phyloP scores from a whole-genome alignment of 495 filamentous ascomycete genomes.

The Arthonia radiata region DNA sequence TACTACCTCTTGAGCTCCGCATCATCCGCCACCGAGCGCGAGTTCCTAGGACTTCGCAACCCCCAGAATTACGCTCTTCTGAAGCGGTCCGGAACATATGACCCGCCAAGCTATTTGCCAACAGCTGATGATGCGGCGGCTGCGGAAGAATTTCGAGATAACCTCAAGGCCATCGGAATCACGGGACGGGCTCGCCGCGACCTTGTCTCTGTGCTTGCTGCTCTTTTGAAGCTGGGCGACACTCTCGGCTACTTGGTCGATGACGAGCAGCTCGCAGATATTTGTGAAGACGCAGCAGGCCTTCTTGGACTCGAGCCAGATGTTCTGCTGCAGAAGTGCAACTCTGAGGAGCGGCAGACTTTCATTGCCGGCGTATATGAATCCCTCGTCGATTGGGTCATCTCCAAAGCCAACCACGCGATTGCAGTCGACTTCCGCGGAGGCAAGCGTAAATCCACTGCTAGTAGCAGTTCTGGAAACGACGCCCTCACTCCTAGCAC shows the following conservation, averaged over 20 bases:
- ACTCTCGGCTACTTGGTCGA: slow-evolving; percentile 68
- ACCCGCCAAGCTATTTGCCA: slow-evolving; percentile 71
- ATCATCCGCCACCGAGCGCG: slow-evolving; percentile 71
- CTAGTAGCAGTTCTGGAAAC: slow-evolving; percentile 23
- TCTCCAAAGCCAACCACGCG: slow-evolving; percentile 69
- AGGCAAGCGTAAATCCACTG: slow-evolving; percentile 31
- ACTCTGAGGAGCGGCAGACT: slow-evolving; percentile 56
- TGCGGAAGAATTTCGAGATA: slow-evolving; percentile 70
- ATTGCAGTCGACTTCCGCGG: slow-evolving; percentile 48
- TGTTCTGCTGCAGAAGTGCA: slow-evolving; percentile 49
- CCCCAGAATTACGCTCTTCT: slow-evolving; percentile 55
- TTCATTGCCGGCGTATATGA: slow-evolving; percentile 79
- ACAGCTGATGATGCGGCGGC: slow-evolving; percentile 82
- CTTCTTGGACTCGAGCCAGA: slow-evolving; percentile 74
- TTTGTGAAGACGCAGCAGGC: slow-evolving; percentile 75
- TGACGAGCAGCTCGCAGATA: slow-evolving; percentile 56
- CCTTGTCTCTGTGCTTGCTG: slow-evolving; percentile 62
- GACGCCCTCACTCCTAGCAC: slow-evolving; percentile 31
- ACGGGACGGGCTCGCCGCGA: slow-evolving; percentile 59
- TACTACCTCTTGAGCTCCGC: slow-evolving; percentile 84
- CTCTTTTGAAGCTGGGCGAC: slow-evolving; percentile 75
- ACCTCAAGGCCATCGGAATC: slow-evolving; percentile 74
- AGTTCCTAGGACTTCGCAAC: slow-evolving; percentile 70
- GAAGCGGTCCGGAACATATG: slow-evolving; percentile 59
- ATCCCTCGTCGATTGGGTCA: slow-evolving; percentile 83